phyloP scores from a whole-genome alignment of 805 yeast genomes.

The Metschnikowia drakensbergensis region DNA sequence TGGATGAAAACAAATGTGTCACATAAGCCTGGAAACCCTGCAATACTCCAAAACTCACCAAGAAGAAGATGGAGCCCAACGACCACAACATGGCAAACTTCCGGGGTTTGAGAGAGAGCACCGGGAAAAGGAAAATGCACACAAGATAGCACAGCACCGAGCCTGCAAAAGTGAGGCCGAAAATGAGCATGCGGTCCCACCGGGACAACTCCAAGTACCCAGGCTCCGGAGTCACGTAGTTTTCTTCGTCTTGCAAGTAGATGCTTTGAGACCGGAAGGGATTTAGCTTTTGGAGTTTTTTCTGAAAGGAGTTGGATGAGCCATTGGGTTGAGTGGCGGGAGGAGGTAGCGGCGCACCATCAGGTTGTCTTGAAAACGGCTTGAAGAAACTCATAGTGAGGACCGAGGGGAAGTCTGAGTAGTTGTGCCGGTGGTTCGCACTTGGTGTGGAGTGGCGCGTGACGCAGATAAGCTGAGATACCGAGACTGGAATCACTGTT shows the following conservation, averaged over 20 bases:
- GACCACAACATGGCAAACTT: conserved; percentile 48
- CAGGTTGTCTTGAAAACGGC: conserved; percentile 29
- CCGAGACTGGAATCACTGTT: no score
- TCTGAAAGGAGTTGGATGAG: conserved; percentile 22
- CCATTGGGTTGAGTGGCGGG: conserved; percentile 32
- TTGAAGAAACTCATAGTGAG: conserved; percentile 39
- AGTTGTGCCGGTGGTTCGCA: no score
- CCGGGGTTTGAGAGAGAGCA: conserved; percentile 39
- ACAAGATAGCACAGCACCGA: conserved; percentile 39
- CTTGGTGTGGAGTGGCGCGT: no score
- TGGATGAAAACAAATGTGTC: conserved; percentile 40
- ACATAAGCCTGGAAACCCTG: conserved; percentile 41
- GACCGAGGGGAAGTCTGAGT: no score
- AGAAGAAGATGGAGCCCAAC: conserved; percentile 42
- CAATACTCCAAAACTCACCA: conserved; percentile 44
- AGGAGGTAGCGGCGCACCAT: conserved; percentile 35
- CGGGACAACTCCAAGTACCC: conserved; percentile 42
- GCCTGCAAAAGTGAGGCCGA: conserved; percentile 43
- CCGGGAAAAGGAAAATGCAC: conserved; percentile 42
- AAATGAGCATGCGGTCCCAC: conserved; percentile 46
- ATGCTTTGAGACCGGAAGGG: conserved; percentile 38
- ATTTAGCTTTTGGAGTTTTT: conserved; percentile 33
- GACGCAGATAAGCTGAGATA: no score
- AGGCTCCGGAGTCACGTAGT: conserved; percentile 41
- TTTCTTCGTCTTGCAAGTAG: conserved; percentile 40